phyloP scores from a whole-genome alignment of 2,329 filamentous ascomycete species.

The Cladophialophora exuberans region DNA sequence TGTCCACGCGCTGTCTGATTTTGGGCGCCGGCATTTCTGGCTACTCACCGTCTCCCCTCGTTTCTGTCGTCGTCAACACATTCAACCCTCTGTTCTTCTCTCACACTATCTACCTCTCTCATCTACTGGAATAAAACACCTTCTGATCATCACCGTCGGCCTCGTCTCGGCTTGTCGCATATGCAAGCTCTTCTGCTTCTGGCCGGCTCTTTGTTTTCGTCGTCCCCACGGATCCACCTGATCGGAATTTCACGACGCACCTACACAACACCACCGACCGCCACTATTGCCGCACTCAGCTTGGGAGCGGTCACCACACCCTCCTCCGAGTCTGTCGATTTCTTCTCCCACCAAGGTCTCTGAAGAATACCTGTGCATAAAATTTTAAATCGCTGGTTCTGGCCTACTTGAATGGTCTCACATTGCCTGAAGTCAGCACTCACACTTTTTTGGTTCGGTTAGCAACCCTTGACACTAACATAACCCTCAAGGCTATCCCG shows the following conservation, averaged over 20 bases:
- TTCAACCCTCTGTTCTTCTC: not conserved
- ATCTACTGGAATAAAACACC: slow-evolving; percentile 46
- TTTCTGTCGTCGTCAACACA: slow-evolving; percentile 5
- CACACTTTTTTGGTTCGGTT: slow-evolving; percentile 29
- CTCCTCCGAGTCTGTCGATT: not conserved
- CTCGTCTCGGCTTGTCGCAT: slow-evolving; percentile 21
- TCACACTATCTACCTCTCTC: not conserved
- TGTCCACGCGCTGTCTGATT: slow-evolving; percentile 3
- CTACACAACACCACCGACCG: slow-evolving; percentile 3
- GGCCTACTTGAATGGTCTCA: slow-evolving; percentile 25
- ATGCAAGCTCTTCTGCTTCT: slow-evolving; percentile 19
- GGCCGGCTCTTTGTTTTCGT: slow-evolving; percentile 23
- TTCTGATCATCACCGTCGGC: not conserved
- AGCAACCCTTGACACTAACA: slow-evolving; percentile 33
- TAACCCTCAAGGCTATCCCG: slow-evolving; percentile 33
- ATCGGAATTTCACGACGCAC: slow-evolving; percentile 20
- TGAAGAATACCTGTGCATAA: slow-evolving; percentile 8
- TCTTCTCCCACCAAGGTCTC: slow-evolving; percentile 12
- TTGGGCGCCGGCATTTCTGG: no score
- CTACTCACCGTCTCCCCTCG: slow-evolving; percentile 16
- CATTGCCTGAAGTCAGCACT: slow-evolving; percentile 25
- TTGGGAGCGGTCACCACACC: slow-evolving; percentile 23
- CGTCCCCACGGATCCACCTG: slow-evolving; percentile 29
- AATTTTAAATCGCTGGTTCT: slow-evolving; percentile 18
- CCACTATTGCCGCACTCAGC: slow-evolving; percentile 6